Evolutionary conservation across 23 red algal species (phyloP).

Genomic region (Gracilaria vermiculophylla): DNA sequence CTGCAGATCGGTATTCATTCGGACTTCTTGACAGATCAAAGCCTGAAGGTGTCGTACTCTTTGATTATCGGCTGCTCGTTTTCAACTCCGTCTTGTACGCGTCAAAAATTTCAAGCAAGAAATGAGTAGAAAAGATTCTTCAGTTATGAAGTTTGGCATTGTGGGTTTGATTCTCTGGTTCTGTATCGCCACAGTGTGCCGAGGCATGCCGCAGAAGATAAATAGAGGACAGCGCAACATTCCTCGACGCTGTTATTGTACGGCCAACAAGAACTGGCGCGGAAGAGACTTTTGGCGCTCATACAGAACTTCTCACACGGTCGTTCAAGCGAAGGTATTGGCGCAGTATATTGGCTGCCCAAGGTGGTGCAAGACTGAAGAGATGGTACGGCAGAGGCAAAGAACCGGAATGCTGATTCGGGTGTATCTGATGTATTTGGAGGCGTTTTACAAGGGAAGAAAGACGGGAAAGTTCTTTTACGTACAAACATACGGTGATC

Average conservation of each 20-base stretch:
- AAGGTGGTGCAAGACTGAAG: background rate
- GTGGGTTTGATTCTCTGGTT: background rate
- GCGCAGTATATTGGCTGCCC: background rate
- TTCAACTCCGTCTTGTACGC: background rate
- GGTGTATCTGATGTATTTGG: background rate
- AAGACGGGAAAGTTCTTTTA: background rate
- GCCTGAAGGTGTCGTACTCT: too few relatives aligned
- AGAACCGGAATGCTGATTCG: background rate
- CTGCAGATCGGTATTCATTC: background rate
- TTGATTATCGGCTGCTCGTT: too few relatives aligned
- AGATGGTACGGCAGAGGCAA: background rate
- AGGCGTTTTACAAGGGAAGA: background rate
- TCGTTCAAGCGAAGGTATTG: background rate
- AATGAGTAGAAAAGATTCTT: background rate
- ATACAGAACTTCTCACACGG: background rate
- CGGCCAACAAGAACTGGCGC: background rate
- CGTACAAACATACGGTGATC: background rate
- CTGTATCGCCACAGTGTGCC: background rate
- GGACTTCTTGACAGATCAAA: too few relatives aligned
- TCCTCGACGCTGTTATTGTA: background rate
- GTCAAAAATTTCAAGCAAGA: background rate
- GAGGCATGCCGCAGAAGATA: background rate
- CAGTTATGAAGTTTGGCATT: background rate
- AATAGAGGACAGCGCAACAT: background rate
- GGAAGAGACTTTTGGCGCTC: constrained; percentile 3